phyloP scores from a whole-genome alignment of 768 basidiomycete genomes.

The Hericium coralloides region DNA sequence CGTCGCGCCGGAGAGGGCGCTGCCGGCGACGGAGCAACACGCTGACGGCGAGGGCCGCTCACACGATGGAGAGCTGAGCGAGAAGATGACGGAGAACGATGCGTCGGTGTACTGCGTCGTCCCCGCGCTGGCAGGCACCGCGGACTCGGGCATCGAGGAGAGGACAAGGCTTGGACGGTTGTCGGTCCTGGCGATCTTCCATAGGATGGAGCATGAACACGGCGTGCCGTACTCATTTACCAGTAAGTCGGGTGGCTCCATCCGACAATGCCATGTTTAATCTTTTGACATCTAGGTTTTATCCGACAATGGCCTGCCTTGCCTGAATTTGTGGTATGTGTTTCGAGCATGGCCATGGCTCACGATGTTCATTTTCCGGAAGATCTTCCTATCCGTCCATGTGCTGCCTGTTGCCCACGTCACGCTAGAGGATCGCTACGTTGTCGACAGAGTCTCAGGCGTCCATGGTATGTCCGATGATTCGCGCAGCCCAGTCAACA shows the following conservation, averaged over 20 bases:
- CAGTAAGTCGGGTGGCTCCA: constrained; percentile 21
- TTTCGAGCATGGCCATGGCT: neutral
- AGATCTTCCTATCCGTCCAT: constrained; percentile 58
- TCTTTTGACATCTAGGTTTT: constrained; percentile 30
- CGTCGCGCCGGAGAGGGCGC: constrained; percentile 16
- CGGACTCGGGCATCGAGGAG: neutral
- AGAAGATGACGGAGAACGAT: neutral
- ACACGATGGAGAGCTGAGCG: constrained; percentile 23
- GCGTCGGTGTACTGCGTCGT: constrained; percentile 6
- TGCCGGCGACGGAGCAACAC: constrained; percentile 5
- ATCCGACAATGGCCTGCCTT: constrained; percentile 60
- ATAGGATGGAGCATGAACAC: constrained; percentile 6
- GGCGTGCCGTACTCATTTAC: constrained; percentile 49
- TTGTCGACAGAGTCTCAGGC: constrained; percentile 47
- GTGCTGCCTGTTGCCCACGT: constrained; percentile 44
- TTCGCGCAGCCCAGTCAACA: neutral
- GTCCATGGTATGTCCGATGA: constrained; percentile 41
- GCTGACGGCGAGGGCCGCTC: constrained; percentile 14
- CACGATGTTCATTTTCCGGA: neutral
- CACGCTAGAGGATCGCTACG: constrained; percentile 40
- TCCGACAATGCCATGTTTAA: neutral
- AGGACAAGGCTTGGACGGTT: constrained; percentile 5
- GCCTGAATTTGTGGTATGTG: constrained; percentile 52
- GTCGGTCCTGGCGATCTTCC: constrained; percentile 10
- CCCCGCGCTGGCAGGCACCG: neutral